phyloP scores from a whole-genome alignment of 768 basidiomycete genomes.

The Cystobasidium onofrii region DNA sequence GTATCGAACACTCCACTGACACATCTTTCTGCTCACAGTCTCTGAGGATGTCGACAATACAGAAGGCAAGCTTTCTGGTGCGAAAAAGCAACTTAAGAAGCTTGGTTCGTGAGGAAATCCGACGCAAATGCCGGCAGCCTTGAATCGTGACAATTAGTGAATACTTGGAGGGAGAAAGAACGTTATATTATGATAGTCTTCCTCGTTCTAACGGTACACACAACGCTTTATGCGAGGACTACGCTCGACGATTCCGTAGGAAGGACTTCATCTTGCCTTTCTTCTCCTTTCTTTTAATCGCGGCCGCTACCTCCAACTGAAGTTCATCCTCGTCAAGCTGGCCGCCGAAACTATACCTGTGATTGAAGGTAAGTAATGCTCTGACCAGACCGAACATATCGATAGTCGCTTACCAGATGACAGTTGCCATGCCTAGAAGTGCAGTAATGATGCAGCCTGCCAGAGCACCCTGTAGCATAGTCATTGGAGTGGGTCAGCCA shows the following conservation, averaged over 20 bases:
- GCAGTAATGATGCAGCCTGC: slow-evolving; percentile 71
- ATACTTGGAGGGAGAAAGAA: no score
- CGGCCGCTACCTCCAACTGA: slow-evolving; percentile 54
- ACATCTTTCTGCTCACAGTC: slow-evolving; percentile 48
- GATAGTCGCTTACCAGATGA: slow-evolving; percentile 66
- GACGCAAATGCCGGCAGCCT: no score
- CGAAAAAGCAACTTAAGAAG: slow-evolving; percentile 23
- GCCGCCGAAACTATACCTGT: slow-evolving; percentile 65
- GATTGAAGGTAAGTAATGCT: slow-evolving; percentile 68
- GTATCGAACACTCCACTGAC: slow-evolving; percentile 46
- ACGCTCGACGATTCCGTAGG: background rate
- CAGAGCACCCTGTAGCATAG: slow-evolving; percentile 40
- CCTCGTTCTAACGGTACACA: background rate
- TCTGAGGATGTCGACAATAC: slow-evolving; percentile 55
- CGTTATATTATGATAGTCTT: no score
- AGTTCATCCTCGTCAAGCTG: slow-evolving; percentile 68
- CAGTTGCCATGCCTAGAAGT: slow-evolving; percentile 67
- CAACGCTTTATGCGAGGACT: background rate
- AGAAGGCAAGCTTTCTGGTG: background rate
- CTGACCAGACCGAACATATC: slow-evolving; percentile 58
- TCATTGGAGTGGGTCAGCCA: background rate
- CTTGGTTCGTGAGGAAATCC: slow-evolving; percentile 12
- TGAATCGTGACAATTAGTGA: no score
- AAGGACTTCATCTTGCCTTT: background rate
- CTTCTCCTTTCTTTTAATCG: slow-evolving; percentile 16